Base-by-base conservation (phyloP, 768 basidiomycete genomes). In the Tylopilus sp. region DNA sequence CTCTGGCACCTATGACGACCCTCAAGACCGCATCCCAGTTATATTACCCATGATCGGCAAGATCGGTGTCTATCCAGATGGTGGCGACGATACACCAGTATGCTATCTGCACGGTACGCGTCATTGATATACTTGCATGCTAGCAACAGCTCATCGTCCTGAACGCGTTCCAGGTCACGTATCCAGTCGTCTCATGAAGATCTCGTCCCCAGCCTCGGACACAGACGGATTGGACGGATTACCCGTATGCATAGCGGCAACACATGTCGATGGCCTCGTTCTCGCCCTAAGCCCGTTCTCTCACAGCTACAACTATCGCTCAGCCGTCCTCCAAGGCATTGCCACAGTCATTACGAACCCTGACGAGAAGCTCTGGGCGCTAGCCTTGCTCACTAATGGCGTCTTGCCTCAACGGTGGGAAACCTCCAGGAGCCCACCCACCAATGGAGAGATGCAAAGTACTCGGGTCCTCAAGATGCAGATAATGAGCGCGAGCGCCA, bases 31-130 rank as follows among this genome's bases (percentile, higher is more conserved):
- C 16, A 49, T 51, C 16, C 64, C 63, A 28, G 45, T 53, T 37
- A 65, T 66, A 52, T 30, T 66, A 19, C 63, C 64, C 17, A 66
- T 65, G 63, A 63, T 65, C 10, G 64, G 63, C 4, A 60, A 66
- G 46, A 43, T 66, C 1, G 64, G 54, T 1, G 34, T 58, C n/a
- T 66, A 65, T 38, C 54, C 58, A 4, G 25, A 45, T 22, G 37
- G 24, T 6, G 19, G 13, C 3, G 56, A 63, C 13, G 48, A 51
- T 6, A 30, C 19, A 12, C 56, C 61, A 17, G 40, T 6, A 12
- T 65, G 63, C 8, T 65, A 66, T 48, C 54, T 66, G 2, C 63
- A 65, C 9, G 63, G 64, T 63, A 16, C 49, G 63, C 24, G 19
- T 16, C 21, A 3, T 5, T 0, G 28, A 25, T 13, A 2, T 11